Evolutionary conservation across 2,329 filamentous ascomycete species (phyloP), one percentile per base, ranked within the genome.

Genomic region (Aspergillus tanneri): DNA sequence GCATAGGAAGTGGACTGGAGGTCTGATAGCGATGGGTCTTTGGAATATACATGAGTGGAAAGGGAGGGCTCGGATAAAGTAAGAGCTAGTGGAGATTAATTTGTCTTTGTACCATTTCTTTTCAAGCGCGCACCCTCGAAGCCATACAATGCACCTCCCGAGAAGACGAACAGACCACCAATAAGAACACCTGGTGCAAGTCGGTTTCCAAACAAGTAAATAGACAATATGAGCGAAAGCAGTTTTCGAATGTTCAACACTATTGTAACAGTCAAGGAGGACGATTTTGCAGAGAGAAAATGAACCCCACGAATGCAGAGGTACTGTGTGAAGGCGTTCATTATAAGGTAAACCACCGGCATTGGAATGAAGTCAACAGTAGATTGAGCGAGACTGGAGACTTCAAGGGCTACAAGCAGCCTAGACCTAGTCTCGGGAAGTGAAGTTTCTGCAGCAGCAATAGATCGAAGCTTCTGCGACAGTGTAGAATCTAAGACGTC

Each of bases 221-320:
- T 95, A 60, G 91, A 96, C 49, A 97, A 69, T 53, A 97, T 74
- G 52, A 97, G 80, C 61, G 91, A 96, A 46, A 96, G 86, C 16
- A 99, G 77, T 71, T 99, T 99, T 59, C 93, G 82, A 51, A 99
- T 88, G 67, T 97, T 99, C 51, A 99, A 77, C 39, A 97, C 90
- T 60, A 99, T 95, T 1, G 92, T 96, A 19, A 99, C 93, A 0
- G 93, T 97, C 46, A 99, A 79, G 0, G 93, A 95, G 3, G 91
- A 92, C 3, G 89, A 89, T 46, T 86, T 86, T 0, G 92, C 88
- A 1, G 89, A 91, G 4, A 99, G 78, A n/a, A 96, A 80, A 59
- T 97, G 97, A 48, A 99, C 93, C 2, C 93, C 93, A 3, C 91
- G 87, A 55, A 99, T 97, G 69, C 93, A 99, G 19, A 90, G 82